Base-by-base conservation (phyloP, 2,329 filamentous ascomycete species). In the Pyricularia pennisetigena region DNA sequence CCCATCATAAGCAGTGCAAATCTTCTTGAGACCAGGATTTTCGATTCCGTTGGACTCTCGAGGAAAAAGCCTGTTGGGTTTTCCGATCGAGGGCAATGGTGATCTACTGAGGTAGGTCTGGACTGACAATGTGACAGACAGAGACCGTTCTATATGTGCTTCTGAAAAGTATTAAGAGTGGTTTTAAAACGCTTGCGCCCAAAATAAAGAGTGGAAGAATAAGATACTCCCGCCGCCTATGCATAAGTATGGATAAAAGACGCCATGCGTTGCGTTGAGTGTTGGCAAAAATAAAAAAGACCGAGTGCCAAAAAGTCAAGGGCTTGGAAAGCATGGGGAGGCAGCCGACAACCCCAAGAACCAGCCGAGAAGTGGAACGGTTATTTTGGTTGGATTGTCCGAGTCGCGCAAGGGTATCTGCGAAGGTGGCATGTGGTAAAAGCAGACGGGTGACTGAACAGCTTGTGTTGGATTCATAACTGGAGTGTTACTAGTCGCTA, bases 131-230 rank as follows among this genome's bases (percentile, higher is more conserved):
- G 16, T 12, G 57, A 24, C 54, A 23, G 54, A 24, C 10, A n/a
- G 16, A 12, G 24, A 28, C 23, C 4, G 23, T 61, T 23, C 57
- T 61, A 61, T 24, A 61, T 61, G 57, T 61, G 57, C 57, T 61
- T 61, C 23, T 24, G 57, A 61, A 61, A 12, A 26, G 20, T 61
- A 61, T 61, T 61, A 61, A 61, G 57, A 61, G 57, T 61, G 23
- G 23, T 28, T 61, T 61, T 16, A 61, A 61, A 28, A 24, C 57
- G 57, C 57, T 61, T 61, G 57, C 57, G 57, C 57, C 57, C 57
- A 64, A 64, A 64, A 64, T 26, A 30, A 35, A 64, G 63, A 30
- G 63, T 64, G 28, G 12, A 29, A 64, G 30, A 64, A 64, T n/a
- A 35, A n/a, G 35, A 10, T n/a, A 32, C 35, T 30, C 28, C 28